Percentiles rank a stretch among this genome's conserved stretches.
Conservation (phyloP, 2,329 filamentous ascomycete genomes). For the Phialophora expanda region DNA sequence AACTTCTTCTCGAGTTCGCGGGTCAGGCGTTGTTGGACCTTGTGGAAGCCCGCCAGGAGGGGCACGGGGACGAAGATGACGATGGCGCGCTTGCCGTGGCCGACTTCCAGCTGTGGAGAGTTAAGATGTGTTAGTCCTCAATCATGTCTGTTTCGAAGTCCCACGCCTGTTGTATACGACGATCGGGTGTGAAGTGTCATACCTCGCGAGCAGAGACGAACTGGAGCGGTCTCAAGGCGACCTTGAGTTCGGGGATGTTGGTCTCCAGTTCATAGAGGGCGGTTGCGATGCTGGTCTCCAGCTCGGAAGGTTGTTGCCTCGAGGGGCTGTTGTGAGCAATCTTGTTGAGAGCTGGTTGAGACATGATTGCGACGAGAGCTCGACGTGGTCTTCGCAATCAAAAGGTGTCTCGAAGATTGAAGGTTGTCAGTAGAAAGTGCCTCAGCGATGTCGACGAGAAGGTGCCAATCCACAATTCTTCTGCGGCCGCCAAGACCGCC, state of each 20-base stretch:
- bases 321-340: constrained; percentile 97
- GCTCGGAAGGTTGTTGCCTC: constrained; percentile 93
- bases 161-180: neutral
- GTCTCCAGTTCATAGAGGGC: constrained; percentile 99
- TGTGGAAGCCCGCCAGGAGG: constrained; percentile 98
- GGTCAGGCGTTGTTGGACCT: constrained; percentile 98
- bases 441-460: constrained; percentile 6
- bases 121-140: constrained; percentile 30
- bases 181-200: constrained; percentile 43
- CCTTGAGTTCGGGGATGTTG: constrained; percentile 98
- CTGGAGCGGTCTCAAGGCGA: constrained; percentile 94
- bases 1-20: constrained; percentile 99
- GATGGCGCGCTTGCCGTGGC: constrained; percentile 99
- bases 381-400: constrained; percentile 27
- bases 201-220: constrained; percentile 99
- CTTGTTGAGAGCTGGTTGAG: constrained; percentile 81
- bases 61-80: constrained; percentile 99
- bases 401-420: constrained; percentile 30
- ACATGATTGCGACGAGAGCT: constrained; percentile 60
- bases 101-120: constrained; percentile 89
- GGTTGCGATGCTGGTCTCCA: constrained; percentile 94
- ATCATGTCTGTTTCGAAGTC: neutral
- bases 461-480: constrained; percentile 15
- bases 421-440: constrained; percentile 26
- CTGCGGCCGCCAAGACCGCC: constrained; percentile 8